Evolutionary conservation across 2,329 filamentous ascomycete species (phyloP), one percentile per base, ranked within the genome.

Genomic region (Epichloe glyceriae): DNA sequence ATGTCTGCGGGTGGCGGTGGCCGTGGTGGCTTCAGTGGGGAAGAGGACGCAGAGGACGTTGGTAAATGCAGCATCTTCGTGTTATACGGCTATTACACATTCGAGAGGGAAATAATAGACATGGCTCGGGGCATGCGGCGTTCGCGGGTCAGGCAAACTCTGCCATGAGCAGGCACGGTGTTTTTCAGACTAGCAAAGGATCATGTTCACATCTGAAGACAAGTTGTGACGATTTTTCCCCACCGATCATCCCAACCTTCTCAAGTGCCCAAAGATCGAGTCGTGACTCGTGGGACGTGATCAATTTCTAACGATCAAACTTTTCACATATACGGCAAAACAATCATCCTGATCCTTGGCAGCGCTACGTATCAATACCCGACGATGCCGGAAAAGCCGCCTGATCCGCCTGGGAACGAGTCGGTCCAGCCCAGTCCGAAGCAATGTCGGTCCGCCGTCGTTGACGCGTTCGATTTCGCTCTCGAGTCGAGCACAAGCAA

Each of bases 401-500:
- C 3, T 30, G 30, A 30, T 30, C 30, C 30, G 30, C 30, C 30
- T 30, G 30, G 30, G 30, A 30, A 10, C 30, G 3, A 30, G 30
- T 11, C 26, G 26, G 22, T 22, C 22, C 22, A 26, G 22, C 22
- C 22, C 2, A 26, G 22, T 26, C 22, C 22, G 7, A 8, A 2
- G 22, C 22, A 26, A 26, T 26, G 22, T 22, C 22, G 22, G 26
- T 65, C 68, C 12, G 78, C 80, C 10, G 71, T 78, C 4, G 68
- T 89, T 41, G 83, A 89, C 62, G 86, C 86, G 4, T 88, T 89
- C 63, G 85, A 89, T 65, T 80, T 88, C 55, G 85, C 89, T 63
- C 82, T 88, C 54, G 85, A 88, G 67, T 71, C 76, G 4, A 64
- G 66, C 3, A 74, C 76, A 14, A 64, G 65, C 46, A 82, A 86